Base-by-base conservation (phyloP, 306 rosid species). In the Ormosia semicastrata region DNA sequence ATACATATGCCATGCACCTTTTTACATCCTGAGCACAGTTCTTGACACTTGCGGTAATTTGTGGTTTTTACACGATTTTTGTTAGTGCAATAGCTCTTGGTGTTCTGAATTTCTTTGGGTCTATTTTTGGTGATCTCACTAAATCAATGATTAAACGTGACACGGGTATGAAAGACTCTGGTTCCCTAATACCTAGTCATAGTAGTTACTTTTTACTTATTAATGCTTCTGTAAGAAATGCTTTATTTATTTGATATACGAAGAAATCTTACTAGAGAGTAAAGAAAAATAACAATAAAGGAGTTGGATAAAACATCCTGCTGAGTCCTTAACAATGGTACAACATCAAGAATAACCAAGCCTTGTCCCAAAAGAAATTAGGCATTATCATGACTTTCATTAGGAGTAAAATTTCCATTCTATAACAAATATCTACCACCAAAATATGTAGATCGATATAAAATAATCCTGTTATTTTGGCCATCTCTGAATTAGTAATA, bases 71-170 rank as follows among this genome's bases (percentile, higher is more conserved):
- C 67, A 56, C 52, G 69, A 62, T 57, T 54, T 33, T 71, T 88
- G 15, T 59, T 93, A 93, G 98, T 2, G 89, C 94, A 17, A 84
- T 91, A 68, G 96, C 88, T 80, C 92, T 93, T 81, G 98, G 98
- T 24, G 69, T 91, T 87, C 89, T 93, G 90, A 95, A 78, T 77
- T 95, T 95, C 90, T 72, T 93, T 18, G 99, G 90, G 36, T 93
- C 97, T 71, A 83, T 93, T 54, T 95, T 93, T 77, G 99, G 99
- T 43, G 97, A 95, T 86, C 99, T 95, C 73, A 95, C 98, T 39
- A 97, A 95, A 85, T 95, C 99, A 41, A 95, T 93, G 99, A 95
- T 95, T 87, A 95, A 95, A 83, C 96, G 98, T 7, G 99, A 95
- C 34, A 98, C 99, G 43, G 98, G 98, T 17, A 98, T 95, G 41